Percentiles rank a stretch among this genome's conserved stretches.
Evolutionary conservation across 768 basidiomycete genomes (phyloP).

Genomic region (Phaffia australis): DNA sequence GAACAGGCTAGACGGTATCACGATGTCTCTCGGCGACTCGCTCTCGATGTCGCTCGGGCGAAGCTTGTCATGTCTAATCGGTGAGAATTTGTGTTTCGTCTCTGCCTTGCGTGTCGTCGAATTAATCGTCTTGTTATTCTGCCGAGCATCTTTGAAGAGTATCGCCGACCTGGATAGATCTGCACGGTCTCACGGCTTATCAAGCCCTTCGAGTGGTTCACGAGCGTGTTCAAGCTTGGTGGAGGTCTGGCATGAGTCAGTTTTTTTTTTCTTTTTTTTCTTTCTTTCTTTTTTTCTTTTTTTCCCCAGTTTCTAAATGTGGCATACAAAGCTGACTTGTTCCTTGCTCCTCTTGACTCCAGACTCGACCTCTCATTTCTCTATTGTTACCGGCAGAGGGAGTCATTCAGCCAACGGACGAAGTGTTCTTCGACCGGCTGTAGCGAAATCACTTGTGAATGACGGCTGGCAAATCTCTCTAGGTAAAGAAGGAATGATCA

Average conservation of each 20-base stretch:
- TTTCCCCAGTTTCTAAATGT: too few relatives aligned
- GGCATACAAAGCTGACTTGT: too few relatives aligned
- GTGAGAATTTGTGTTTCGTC: background rate
- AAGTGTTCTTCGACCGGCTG: slow-evolving; percentile 10
- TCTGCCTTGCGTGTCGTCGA: background rate
- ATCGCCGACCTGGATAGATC: slow-evolving; percentile 14
- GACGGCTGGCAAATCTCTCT: slow-evolving; percentile 15
- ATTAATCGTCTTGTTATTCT: background rate
- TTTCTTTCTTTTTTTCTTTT: background rate
- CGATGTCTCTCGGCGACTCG: too few relatives aligned
- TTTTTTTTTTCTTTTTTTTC: background rate
- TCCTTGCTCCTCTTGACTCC: background rate
- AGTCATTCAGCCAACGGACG: slow-evolving; percentile 3
- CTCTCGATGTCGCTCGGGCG: too few relatives aligned
- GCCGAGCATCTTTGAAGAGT: background rate
- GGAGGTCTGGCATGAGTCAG: background rate
- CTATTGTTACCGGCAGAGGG: slow-evolving; percentile 20
- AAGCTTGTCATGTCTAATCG: background rate
- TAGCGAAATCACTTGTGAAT: slow-evolving; percentile 10
- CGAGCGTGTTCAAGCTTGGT: slow-evolving; percentile 15
- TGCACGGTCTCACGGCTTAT: slow-evolving; percentile 22
- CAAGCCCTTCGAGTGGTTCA: slow-evolving; percentile 12
- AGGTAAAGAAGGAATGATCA: slow-evolving; percentile 2
- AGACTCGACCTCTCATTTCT: slow-evolving; percentile 3
- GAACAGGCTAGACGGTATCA: background rate